Conservation (phyloP, 1,284 basidiomycete species). For the Cutaneotrichosporon cavernicola region DNA sequence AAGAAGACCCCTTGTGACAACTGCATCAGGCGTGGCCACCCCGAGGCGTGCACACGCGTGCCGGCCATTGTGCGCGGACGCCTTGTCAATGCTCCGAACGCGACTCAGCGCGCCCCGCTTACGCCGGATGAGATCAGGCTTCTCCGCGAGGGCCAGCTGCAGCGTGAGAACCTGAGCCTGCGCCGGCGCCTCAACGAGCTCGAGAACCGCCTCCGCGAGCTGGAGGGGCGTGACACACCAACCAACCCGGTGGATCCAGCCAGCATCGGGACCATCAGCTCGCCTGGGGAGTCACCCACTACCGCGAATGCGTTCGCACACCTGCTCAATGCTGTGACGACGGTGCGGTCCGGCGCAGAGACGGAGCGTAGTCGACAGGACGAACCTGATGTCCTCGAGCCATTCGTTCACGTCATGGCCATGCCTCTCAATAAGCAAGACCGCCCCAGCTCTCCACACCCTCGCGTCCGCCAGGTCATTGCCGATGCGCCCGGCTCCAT, state of each 20-base stretch:
- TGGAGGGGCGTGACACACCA: conserved; percentile 11
- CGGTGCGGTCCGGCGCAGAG: conserved; percentile 13
- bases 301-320: conserved; percentile 24
- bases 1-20: conserved; percentile 28
- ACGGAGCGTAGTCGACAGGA: conserved; percentile 23
- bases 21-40: conserved; percentile 29
- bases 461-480: conserved; percentile 11
- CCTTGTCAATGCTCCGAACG: conserved; percentile 27
- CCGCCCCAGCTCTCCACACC: conserved; percentile 18
- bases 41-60: conserved; percentile 26
- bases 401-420: conserved; percentile 30
- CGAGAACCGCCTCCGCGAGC: conserved; percentile 23
- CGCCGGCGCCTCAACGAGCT: conserved; percentile 24
- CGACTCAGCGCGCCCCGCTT: conserved; percentile 24
- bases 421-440: conserved; percentile 17
- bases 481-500: conserved; percentile 18
- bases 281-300: conserved; percentile 16
- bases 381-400: conserved; percentile 30
- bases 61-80: conserved; percentile 28
- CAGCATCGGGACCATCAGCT: conserved; percentile 10
- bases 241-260: not conserved
- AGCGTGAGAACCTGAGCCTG: conserved; percentile 28
- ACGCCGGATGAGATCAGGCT: conserved; percentile 28
- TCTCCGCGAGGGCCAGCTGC: conserved; percentile 27
- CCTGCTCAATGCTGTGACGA: conserved; percentile 17